These are phyloP conservation scores for Umbellularia californica DNA, from an alignment of 164 flowering plant species.

Conservation along the genomic window DNA sequence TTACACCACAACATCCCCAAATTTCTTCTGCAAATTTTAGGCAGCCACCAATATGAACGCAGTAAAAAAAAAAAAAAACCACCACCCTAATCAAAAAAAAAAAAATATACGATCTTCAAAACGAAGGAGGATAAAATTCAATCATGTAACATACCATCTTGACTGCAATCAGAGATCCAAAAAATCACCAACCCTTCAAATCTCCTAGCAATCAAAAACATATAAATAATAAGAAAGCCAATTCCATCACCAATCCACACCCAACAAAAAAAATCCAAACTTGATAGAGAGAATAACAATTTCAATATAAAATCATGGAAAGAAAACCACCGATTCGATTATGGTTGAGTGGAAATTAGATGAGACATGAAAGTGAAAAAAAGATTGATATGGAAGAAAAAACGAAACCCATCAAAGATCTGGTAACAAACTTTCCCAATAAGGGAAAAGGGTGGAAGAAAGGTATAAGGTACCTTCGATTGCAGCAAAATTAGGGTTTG, in stretches of 20 bases:
- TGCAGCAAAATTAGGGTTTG: too few species aligned
- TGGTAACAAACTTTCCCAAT: too few species aligned
- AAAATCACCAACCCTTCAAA: not conserved
- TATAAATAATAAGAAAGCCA: not conserved
- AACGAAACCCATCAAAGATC: too few species aligned
- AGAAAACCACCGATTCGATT: not conserved
- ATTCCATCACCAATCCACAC: not conserved
- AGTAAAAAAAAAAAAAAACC: too few species aligned
- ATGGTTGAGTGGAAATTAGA: too few species aligned
- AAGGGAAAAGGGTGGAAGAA: too few species aligned
- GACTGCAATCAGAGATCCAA: not conserved
- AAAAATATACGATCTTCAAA: not conserved
- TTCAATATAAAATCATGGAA: not conserved
- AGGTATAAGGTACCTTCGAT: too few species aligned
- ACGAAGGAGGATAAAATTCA: not conserved
- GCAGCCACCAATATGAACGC: too few species aligned
- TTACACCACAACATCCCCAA: too few species aligned
- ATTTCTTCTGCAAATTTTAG: too few species aligned
- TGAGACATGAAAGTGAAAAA: too few species aligned
- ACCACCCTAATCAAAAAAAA: not conserved
- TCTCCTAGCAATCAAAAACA: not conserved
- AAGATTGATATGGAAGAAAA: too few species aligned
- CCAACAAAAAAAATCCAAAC: not conserved
- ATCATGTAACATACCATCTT: not conserved
- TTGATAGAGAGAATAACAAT: not conserved